Evolutionary conservation across 1,284 basidiomycete genomes (phyloP).

Genomic region (Trametes sp.): DNA sequence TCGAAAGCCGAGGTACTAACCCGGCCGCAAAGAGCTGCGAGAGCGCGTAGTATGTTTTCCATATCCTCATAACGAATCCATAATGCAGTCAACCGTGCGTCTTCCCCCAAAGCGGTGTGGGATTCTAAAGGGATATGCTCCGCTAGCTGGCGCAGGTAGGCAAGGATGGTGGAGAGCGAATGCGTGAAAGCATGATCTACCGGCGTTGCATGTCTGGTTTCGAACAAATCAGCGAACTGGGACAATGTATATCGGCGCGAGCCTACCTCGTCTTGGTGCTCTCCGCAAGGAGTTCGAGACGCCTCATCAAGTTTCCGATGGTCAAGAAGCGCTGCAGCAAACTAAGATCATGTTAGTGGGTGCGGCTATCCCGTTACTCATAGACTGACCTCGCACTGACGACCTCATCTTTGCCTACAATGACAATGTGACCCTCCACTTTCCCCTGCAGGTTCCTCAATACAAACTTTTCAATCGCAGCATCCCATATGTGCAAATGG

Average conservation of each 20-base stretch:
- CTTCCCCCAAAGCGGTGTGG: slow-evolving; percentile 8
- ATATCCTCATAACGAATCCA: slow-evolving; percentile 61
- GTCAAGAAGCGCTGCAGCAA: slow-evolving; percentile 65
- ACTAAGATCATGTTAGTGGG: slow-evolving; percentile 45
- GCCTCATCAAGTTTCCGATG: slow-evolving; percentile 68
- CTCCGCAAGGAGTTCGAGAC: slow-evolving; percentile 64
- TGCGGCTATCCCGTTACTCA: neutral
- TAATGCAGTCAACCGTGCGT: slow-evolving; percentile 50
- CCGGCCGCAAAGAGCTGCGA: slow-evolving; percentile 61
- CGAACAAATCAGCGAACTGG: slow-evolving; percentile 6
- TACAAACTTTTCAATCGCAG: slow-evolving; percentile 56
- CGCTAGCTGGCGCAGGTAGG: slow-evolving; percentile 50
- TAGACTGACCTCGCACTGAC: slow-evolving; percentile 60
- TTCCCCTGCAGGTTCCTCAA: slow-evolving; percentile 43
- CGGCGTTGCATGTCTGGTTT: slow-evolving; percentile 48
- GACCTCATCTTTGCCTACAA: slow-evolving; percentile 62
- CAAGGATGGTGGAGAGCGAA: slow-evolving; percentile 61
- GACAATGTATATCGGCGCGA: neutral
- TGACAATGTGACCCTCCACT: slow-evolving; percentile 45
- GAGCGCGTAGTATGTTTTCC: slow-evolving; percentile 56
- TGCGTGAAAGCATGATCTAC: slow-evolving; percentile 72
- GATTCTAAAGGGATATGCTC: slow-evolving; percentile 16
- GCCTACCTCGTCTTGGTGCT: slow-evolving; percentile 53
- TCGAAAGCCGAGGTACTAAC: slow-evolving; percentile 48
- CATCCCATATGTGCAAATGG: slow-evolving; percentile 66